Evolutionary conservation across 2,329 filamentous ascomycete genomes (phyloP), one percentile per base, ranked within the genome.

Genomic region (Orbilia oligospora): DNA sequence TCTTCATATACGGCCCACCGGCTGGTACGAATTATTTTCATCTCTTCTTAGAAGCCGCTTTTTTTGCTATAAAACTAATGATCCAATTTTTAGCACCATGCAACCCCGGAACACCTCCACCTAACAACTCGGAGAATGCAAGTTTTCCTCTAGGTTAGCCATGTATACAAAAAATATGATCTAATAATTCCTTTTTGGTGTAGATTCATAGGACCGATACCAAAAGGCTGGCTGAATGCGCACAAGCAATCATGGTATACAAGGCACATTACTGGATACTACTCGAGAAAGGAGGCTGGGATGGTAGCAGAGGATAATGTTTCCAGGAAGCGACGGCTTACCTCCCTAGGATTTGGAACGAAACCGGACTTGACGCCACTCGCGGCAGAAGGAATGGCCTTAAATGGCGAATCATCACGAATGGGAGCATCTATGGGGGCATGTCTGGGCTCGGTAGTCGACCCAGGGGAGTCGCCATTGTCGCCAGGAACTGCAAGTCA

Each of bases 161-260:
- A 16, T 24, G 24, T 14, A 27, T n/a, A n/a, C n/a, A n/a, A n/a
- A 51, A 22, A 51, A 51, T 14, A 51, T 30, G 33, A 51, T 68
- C 51, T 78, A 51, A 63, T 51, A 41, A 44, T 38, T 71, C 14
- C 55, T 22, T 3, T 30, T 20, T 33, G 14, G n/a, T 46, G 22
- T 38, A 82, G 81, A 49, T 82, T 82, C 69, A 80, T 82, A 16
- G 81, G 81, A 22, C 81, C 81, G 4, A 80, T 82, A 48, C 81
- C 81, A 2, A 80, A 80, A 64, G 81, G 80, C 55, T 82, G 81
- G 81, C 76, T 82, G 27, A 81, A 81, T 66, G 81, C 79, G 46
- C 81, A 82, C 63, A 80, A 81, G 24, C 63, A 76, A 58, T 71
- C 72, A 63, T 80, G 81, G 81, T 82, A 81, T 53, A 81, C 81